Conservation (phyloP, 352 stramenopile species). For the Pythium biforme region DNA sequence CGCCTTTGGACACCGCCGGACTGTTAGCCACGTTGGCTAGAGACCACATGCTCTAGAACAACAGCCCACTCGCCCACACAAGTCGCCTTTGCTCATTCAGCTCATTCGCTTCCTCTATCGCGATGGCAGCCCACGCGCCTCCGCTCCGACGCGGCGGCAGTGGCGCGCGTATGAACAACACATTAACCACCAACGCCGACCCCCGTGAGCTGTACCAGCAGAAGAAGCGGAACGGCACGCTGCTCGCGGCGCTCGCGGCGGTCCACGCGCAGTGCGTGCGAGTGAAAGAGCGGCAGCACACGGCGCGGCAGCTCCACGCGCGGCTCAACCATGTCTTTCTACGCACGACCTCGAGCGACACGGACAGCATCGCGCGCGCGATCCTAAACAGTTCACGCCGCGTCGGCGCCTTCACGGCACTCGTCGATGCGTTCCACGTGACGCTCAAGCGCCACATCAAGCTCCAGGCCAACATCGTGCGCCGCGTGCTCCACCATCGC, state of each 20-base stretch:
- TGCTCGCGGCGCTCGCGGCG: constrained; percentile 24
- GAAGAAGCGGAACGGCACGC: constrained; percentile 24
- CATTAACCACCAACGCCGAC: constrained; percentile 5
- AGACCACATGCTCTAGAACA: too few species aligned
- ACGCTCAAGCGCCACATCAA: constrained; percentile 37
- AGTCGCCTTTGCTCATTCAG: too few species aligned
- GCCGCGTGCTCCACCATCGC: constrained; percentile 28
- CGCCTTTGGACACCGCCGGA: too few species aligned
- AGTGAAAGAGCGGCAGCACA: constrained; percentile 29
- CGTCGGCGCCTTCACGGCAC: constrained; percentile 29
- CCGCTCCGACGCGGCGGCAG: background rate
- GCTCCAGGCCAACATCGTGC: constrained; percentile 24
- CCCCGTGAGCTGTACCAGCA: constrained; percentile 18
- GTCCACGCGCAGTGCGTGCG: constrained; percentile 24
- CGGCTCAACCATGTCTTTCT: constrained; percentile 31
- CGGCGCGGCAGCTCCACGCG: constrained; percentile 25
- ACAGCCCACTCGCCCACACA: too few species aligned
- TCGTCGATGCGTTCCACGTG: constrained; percentile 56
- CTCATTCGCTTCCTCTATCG: too few species aligned
- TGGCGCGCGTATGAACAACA: background rate
- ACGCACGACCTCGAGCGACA: constrained; percentile 22
- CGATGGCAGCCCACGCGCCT: too few species aligned
- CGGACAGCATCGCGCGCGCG: background rate
- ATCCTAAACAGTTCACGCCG: constrained; percentile 12
- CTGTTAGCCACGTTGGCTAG: too few species aligned